Evolutionary conservation across 2,329 filamentous ascomycete genomes (phyloP), one percentile per base, ranked within the genome.

Genomic region (Ceratocystiopsis sp.): DNA sequence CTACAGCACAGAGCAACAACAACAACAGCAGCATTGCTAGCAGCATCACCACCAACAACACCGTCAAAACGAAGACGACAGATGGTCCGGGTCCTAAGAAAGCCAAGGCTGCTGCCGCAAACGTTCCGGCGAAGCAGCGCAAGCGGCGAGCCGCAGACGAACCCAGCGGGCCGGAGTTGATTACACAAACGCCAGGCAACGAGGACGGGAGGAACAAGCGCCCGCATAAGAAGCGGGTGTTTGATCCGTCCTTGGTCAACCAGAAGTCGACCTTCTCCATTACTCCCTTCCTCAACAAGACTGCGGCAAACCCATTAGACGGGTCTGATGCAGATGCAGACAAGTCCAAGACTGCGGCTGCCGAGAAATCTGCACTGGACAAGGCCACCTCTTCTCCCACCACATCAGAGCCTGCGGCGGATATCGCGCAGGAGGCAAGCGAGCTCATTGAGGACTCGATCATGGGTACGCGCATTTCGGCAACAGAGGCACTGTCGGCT

Each of bases 201-300:
- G 50, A 46, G 49, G 37, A 56, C 65, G 40, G 47, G 48, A 14
- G 47, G 17, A 48, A 62, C 46, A 55, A 60, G 42, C 63, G 63
- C 37, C 57, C 57, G 33, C 52, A 61, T 46, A 81, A 78, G 59
- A 78, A 76, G 56, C 64, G 68, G 44, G 69, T 65, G 40, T 58
- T 65, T 25, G 71, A 76, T 17, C 70, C 73, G 35, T 69, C 73
- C 1, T 62, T 75, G 44, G 65, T 82, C 6, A 85, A 83, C 29
- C 84, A 93, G 55, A 95, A 94, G 59, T 95, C 87, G 0, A 78
- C 73, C 3, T 95, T 96, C 59, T 94, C 86, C 4, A 85, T 95
- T 49, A 96, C 89, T 0, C 89, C 89, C 0, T 95, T 93, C 65
- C 67, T 96, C 48, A 93, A 87, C 59, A 76, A 70, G 59, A 66